A percentile compares a stretch with the other conserved stretches of the same genome.
Evolutionary conservation across 2,329 filamentous ascomycete species (phyloP).

Genomic region (Didymella keratinophila): DNA sequence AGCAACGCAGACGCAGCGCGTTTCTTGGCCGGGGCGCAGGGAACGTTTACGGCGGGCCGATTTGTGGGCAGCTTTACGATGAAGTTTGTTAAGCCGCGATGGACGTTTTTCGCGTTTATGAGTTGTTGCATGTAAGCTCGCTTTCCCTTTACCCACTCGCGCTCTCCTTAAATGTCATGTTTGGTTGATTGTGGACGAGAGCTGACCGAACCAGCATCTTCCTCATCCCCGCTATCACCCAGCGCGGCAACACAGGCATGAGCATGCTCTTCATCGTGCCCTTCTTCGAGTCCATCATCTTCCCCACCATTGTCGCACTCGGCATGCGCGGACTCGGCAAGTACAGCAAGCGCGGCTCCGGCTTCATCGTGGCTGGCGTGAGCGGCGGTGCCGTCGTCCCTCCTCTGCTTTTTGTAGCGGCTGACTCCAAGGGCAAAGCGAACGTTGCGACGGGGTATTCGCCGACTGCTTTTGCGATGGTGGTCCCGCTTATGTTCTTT

Average conservation of each 20-base stretch:
- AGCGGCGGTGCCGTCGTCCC: constrained; percentile 76
- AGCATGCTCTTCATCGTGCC: constrained; percentile 75
- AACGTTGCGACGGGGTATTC: constrained; percentile 31
- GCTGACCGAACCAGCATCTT: constrained; percentile 65
- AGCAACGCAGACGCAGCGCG: constrained; percentile 66
- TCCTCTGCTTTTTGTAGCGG: constrained; percentile 72
- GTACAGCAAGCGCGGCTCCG: constrained; percentile 78
- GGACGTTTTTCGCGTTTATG: constrained; percentile 74
- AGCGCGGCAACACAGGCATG: constrained; percentile 61
- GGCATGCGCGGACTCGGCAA: constrained; percentile 78
- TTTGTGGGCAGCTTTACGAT: constrained; percentile 73
- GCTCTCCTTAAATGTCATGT: too few species aligned
- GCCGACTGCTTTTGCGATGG: constrained; percentile 68
- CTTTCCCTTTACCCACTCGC: too few species aligned
- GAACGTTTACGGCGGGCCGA: constrained; percentile 74
- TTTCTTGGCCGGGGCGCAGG: constrained; percentile 78
- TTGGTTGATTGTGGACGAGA: too few species aligned
- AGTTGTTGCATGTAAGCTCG: constrained; percentile 58
- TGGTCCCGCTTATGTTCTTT: constrained; percentile 67
- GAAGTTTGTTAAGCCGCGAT: constrained; percentile 71
- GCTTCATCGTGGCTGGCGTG: constrained; percentile 76
- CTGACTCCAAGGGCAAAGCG: constrained; percentile 63
- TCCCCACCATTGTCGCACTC: constrained; percentile 81
- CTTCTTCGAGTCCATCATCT: constrained; percentile 84
- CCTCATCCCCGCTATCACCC: constrained; percentile 60